Percentiles rank a stretch among this genome's conserved stretches.
These are phyloP conservation scores for Sicyos edulis DNA, from an alignment of 306 rosid genomes.

Conservation along the genomic window DNA sequence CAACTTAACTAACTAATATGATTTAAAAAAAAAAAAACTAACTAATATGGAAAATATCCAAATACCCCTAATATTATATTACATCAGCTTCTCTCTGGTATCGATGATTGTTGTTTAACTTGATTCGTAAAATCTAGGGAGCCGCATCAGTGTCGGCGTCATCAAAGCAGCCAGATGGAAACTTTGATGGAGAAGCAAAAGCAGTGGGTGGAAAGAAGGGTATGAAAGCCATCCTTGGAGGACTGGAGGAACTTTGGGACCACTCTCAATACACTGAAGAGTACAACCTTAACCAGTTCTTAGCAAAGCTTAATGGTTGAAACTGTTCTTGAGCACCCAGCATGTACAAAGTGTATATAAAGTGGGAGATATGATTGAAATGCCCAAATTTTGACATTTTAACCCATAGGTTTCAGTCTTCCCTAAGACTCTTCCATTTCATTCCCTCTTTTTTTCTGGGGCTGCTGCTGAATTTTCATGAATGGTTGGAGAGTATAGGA, in stretches of 20 bases:
- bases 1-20: too few relatives aligned
- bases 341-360: conserved; percentile 33
- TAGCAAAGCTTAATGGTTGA: conserved; percentile 88
- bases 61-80: too few relatives aligned
- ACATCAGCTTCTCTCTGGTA: not conserved
- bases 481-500: conserved; percentile 11
- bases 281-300: conserved; percentile 77
- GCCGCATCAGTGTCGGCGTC: conserved; percentile 26
- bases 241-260: conserved; percentile 95
- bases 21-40: too few relatives aligned
- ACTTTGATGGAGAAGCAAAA: conserved; percentile 46
- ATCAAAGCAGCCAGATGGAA: conserved; percentile 42
- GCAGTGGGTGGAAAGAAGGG: conserved; percentile 64
- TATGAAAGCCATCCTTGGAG: conserved; percentile 84
- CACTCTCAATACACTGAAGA: conserved; percentile 90
- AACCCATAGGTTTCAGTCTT: conserved; percentile 7
- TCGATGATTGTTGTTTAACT: not conserved
- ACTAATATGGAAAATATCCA: too few relatives aligned
- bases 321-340: conserved; percentile 5
- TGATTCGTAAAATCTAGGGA: conserved; percentile 35
- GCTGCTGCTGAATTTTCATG: not conserved
- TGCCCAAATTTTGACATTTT: conserved; percentile 40
- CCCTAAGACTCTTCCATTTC: not conserved
- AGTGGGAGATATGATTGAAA: conserved; percentile 24
- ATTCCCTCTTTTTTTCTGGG: not conserved